Evolutionary conservation across 805 yeast species (phyloP).

Genomic region (Lipomyces orientalis): DNA sequence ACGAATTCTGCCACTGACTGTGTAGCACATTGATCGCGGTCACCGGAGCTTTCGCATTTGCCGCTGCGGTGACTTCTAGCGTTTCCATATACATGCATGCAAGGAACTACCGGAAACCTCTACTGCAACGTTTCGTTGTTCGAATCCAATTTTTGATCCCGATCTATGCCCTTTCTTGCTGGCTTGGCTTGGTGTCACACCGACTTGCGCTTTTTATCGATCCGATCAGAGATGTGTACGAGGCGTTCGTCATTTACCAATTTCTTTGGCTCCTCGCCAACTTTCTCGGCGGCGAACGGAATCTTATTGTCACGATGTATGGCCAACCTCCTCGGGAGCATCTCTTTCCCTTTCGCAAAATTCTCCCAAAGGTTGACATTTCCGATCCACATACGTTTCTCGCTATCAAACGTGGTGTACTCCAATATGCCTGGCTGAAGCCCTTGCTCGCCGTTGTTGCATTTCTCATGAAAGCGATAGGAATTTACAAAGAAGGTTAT

Average conservation of each 20-base stretch:
- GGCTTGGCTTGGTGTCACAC: slow-evolving; percentile 49
- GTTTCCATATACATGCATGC: slow-evolving; percentile 59
- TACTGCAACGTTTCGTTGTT: slow-evolving; percentile 82
- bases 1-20: neutral
- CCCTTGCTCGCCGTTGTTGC: slow-evolving; percentile 74
- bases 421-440: slow-evolving; percentile 95
- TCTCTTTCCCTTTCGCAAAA: slow-evolving; percentile 54
- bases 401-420: slow-evolving; percentile 76
- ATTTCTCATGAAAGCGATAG: slow-evolving; percentile 54
- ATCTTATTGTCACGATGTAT: slow-evolving; percentile 71
- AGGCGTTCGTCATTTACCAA: slow-evolving; percentile 94
- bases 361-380: slow-evolving; percentile 70
- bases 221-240: slow-evolving; percentile 87
- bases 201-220: slow-evolving; percentile 58
- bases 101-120: slow-evolving; percentile 82
- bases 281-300: slow-evolving; percentile 90
- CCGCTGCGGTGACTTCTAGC: slow-evolving; percentile 26
- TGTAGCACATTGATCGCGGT: slow-evolving; percentile 20
- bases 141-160: slow-evolving; percentile 70
- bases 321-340: slow-evolving; percentile 76
- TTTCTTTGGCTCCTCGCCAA: slow-evolving; percentile 83
- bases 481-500: slow-evolving; percentile 58
- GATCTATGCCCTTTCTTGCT: slow-evolving; percentile 40
- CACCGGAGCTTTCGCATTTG: slow-evolving; percentile 30
- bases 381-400: slow-evolving; percentile 84